Evolutionary conservation across 768 basidiomycete species (phyloP), one percentile per base, ranked within the genome.

Genomic region (Mycena latifolia): DNA sequence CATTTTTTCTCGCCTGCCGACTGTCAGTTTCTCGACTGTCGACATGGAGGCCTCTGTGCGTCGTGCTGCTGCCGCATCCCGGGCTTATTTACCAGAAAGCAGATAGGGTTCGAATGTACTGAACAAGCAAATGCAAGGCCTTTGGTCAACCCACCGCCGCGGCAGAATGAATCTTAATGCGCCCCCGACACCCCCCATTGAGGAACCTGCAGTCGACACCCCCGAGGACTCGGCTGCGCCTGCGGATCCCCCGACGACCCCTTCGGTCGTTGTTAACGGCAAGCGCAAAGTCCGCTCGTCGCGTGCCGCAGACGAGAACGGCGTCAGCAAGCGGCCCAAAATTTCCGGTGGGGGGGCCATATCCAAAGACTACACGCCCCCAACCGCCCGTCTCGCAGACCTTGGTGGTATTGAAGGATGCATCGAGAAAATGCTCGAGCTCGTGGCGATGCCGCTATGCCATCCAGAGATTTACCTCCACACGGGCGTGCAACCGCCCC

Each of bases 391-490:
- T 11, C 80, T 99, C 5, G 88, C 94, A 1, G 92, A 95, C 71
- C 85, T 99, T 0, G 98, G 96, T 17, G 98, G 97, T 11, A 86
- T 98, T 6, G 91, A 93, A 61, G 73, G 83, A 17, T 96, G 92
- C 67, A 85, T 98, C 18, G 95, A 97, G 75, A 96, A 96, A 77
- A 88, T 99, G 82, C 86, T 98, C 39, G 96, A 98, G 73, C 89
- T 97, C n/a, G 95, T 99, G 17, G 95, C 94, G 1, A 92, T 99
- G 88, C 98, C 98, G 0, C 79, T 99, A 1, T 89, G 90, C 56
- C 96, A 98, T 78, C 98, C 98, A 0, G 98, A 99, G 76, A 89
- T 99, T 9, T 99, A 98, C 79, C 79, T 94, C 6, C 92, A 96
- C 69, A 96, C 95, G 0, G 97, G 98, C 2, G 92, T 98, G 3